A percentile compares a stretch with the other conserved stretches of the same genome.
Conservation (phyloP, 1,139 yeast genomes). For the Pichia sp. region DNA sequence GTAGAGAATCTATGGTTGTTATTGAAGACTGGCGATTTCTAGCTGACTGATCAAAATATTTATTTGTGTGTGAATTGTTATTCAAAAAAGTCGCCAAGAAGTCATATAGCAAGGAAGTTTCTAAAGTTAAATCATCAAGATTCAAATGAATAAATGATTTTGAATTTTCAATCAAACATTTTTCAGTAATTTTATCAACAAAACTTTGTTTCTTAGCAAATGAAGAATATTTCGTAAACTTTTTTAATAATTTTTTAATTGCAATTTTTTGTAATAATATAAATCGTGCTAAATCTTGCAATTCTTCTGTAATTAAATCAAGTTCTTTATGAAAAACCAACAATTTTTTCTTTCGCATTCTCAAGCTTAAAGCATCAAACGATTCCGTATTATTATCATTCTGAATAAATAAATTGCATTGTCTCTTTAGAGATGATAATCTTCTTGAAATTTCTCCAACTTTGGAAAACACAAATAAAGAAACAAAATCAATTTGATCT, state of each 20-base stretch:
- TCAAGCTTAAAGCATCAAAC: background rate
- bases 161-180: constrained; percentile 35
- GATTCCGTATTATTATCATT: constrained; percentile 30
- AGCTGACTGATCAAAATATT: background rate
- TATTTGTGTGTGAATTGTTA: background rate
- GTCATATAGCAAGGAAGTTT: constrained; percentile 54
- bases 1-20: constrained; percentile 35
- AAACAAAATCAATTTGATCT: constrained; percentile 33
- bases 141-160: constrained; percentile 60
- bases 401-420: constrained; percentile 25
- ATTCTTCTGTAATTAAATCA: constrained; percentile 47
- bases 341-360: constrained; percentile 19
- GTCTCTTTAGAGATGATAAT: constrained; percentile 20
- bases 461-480: constrained; percentile 58
- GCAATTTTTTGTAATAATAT: constrained; percentile 78
- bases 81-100: constrained; percentile 31
- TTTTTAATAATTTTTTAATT: constrained; percentile 71
- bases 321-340: constrained; percentile 31
- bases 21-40: constrained; percentile 18
- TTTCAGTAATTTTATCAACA: constrained; percentile 32
- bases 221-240: constrained; percentile 60
- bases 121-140: constrained; percentile 57
- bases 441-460: constrained; percentile 46
- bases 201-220: constrained; percentile 35
- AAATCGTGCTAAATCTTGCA: constrained; percentile 68